Conservation (phyloP, 805 yeast species). For the Kodamaea lidongshanica region DNA sequence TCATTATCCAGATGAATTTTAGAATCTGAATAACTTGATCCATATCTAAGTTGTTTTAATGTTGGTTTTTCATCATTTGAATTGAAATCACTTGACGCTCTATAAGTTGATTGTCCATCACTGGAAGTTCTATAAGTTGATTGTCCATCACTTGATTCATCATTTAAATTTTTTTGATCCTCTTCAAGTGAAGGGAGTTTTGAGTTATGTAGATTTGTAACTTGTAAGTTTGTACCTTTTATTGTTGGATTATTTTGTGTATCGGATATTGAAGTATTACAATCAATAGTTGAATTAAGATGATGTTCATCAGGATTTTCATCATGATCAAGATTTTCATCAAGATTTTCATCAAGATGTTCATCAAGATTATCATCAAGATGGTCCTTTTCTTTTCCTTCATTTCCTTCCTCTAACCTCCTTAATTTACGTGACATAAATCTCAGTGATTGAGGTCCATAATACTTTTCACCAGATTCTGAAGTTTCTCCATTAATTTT, state of each 20-base stretch:
- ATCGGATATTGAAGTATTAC: too few species aligned
- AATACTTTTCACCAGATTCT: slow-evolving; percentile 39
- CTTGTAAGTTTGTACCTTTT: neutral
- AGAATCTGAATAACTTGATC: slow-evolving; percentile 9
- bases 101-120: neutral
- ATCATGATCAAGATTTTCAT: neutral
- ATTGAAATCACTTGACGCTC: too few species aligned
- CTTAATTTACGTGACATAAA: slow-evolving; percentile 40
- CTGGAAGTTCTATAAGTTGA: neutral
- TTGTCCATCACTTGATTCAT: too few species aligned
- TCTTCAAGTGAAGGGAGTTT: too few species aligned
- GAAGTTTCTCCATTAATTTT: slow-evolving; percentile 31
- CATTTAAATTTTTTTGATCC: too few species aligned
- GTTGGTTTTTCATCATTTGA: slow-evolving; percentile 3
- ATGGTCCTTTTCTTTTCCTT: slow-evolving; percentile 21
- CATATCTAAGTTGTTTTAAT: slow-evolving; percentile 5
- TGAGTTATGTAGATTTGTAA: too few species aligned
- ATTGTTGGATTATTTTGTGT: neutral
- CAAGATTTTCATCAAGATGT: slow-evolving; percentile 5
- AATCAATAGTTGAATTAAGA: neutral
- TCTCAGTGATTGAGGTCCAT: slow-evolving; percentile 46
- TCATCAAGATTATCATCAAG: slow-evolving; percentile 17
- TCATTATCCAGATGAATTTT: slow-evolving; percentile 8
- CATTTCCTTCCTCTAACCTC: slow-evolving; percentile 18
- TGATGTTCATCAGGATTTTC: neutral